Evolutionary conservation across 306 rosid species (phyloP).

Genomic region (Benincasa hispida): DNA sequence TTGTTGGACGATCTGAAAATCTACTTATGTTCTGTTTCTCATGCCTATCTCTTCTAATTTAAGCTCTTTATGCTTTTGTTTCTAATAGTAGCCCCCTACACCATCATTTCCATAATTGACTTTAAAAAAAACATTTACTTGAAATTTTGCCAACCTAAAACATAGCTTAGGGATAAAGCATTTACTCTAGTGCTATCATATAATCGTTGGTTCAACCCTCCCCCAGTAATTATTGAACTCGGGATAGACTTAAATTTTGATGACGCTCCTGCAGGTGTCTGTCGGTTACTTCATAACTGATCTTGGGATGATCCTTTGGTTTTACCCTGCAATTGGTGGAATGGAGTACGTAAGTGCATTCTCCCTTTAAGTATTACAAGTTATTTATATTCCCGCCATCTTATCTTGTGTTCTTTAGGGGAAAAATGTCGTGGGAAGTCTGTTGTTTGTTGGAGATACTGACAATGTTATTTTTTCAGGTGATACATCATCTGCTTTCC

Average conservation of each 20-base stretch:
- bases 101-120: background rate
- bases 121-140: no score
- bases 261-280: slow-evolving; percentile 46
- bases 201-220: background rate
- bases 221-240: background rate
- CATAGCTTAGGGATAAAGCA: background rate
- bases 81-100: background rate
- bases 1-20: background rate
- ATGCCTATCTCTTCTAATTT: background rate
- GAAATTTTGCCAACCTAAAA: background rate
- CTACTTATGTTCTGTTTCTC: background rate
- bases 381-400: background rate
- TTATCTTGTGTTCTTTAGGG: background rate
- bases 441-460: slow-evolving; percentile 3
- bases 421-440: background rate
- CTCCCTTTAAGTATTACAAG: background rate
- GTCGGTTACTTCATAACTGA: slow-evolving; percentile 87
- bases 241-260: background rate
- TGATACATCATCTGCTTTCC: slow-evolving; percentile 79
- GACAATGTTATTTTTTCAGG: slow-evolving; percentile 42
- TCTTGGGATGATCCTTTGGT: slow-evolving; percentile 85
- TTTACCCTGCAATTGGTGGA: slow-evolving; percentile 86
- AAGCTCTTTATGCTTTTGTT: background rate
- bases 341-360: slow-evolving; percentile 82
- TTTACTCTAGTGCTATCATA: background rate